Evolutionary conservation across 202 grass and related monocot species (phyloP).

Genomic region (Musa balbisiana): DNA sequence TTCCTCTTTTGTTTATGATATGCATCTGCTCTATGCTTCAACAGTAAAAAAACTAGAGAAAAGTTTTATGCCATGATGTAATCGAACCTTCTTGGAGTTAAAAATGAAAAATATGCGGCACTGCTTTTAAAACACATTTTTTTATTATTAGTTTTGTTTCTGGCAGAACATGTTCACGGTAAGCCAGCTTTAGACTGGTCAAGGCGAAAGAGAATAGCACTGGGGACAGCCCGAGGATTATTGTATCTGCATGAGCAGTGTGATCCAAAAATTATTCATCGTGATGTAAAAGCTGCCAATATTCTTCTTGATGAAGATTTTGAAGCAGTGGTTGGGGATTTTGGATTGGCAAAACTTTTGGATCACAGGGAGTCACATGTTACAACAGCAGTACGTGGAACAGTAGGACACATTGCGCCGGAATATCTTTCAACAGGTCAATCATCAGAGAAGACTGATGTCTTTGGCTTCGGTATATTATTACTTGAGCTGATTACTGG

Average conservation of each 20-base stretch:
- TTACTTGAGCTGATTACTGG: slow-evolving; percentile 93
- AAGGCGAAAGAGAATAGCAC: slow-evolving; percentile 79
- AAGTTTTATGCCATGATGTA: too few species aligned
- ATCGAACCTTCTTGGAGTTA: too few species aligned
- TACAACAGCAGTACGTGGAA: slow-evolving; percentile 86
- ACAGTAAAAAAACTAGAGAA: too few species aligned
- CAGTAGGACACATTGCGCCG: slow-evolving; percentile 91
- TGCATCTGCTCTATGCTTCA: too few species aligned
- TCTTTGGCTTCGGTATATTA: slow-evolving; percentile 92
- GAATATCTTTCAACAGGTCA: slow-evolving; percentile 94
- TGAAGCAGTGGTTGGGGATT: slow-evolving; percentile 94
- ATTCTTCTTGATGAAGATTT: slow-evolving; percentile 97
- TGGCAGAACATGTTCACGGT: slow-evolving; percentile 61
- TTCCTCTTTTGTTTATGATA: too few species aligned
- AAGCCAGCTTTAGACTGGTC: slow-evolving; percentile 86
- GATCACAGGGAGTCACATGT: slow-evolving; percentile 93
- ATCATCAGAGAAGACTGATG: slow-evolving; percentile 95
- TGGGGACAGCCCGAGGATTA: slow-evolving; percentile 79
- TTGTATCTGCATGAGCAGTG: slow-evolving; percentile 87
- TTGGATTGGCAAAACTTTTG: slow-evolving; percentile 87
- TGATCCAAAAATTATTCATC: slow-evolving; percentile 60
- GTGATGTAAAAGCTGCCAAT: slow-evolving; percentile 95
- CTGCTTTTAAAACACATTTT: too few species aligned
- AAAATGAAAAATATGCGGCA: too few species aligned
- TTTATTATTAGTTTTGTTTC: background rate